Evolutionary conservation across 2,329 filamentous ascomycete species (phyloP).

Genomic region (Dactylellina cionopaga): DNA sequence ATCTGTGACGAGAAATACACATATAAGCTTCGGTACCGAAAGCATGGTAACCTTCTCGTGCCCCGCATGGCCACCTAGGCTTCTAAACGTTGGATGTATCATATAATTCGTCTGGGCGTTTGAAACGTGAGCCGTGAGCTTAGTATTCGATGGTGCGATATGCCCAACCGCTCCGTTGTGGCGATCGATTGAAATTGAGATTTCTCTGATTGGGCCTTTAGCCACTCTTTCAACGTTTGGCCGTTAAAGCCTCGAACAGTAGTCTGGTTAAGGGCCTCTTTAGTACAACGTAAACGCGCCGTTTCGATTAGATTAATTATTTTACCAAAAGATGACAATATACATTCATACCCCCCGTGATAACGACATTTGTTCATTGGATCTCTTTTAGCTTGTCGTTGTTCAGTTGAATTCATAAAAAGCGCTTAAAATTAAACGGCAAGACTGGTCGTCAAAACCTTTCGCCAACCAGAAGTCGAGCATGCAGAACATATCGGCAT

Average conservation of each 20-base stretch:
- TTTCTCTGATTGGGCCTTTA: not conserved
- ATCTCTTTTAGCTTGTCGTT: not conserved
- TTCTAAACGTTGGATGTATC: constrained; percentile 43
- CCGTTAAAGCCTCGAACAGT: not conserved
- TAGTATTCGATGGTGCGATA: not conserved
- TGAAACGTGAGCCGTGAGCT: constrained; percentile 28
- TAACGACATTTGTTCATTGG: constrained; percentile 24
- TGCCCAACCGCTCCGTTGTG: not conserved
- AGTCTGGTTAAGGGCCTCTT: not conserved
- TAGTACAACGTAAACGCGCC: constrained; percentile 40
- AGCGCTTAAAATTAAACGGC: constrained; percentile 30
- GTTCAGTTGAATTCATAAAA: not conserved
- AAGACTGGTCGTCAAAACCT: not conserved
- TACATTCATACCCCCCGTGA: constrained; percentile 13
- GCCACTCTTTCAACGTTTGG: not conserved
- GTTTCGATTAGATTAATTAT: constrained; percentile 53
- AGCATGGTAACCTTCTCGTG: constrained; percentile 33
- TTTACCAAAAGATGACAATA: constrained; percentile 28
- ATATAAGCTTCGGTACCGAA: constrained; percentile 45
- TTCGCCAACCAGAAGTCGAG: constrained; percentile 1
- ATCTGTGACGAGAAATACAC: constrained; percentile 18
- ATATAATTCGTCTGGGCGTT: constrained; percentile 35
- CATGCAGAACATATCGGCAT: constrained; percentile 7
- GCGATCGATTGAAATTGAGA: not conserved
- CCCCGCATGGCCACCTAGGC: not conserved